These are phyloP conservation scores for Delphinella strobiligena DNA, from an alignment of 2,329 filamentous ascomycete genomes.

Conservation along the genomic window DNA sequence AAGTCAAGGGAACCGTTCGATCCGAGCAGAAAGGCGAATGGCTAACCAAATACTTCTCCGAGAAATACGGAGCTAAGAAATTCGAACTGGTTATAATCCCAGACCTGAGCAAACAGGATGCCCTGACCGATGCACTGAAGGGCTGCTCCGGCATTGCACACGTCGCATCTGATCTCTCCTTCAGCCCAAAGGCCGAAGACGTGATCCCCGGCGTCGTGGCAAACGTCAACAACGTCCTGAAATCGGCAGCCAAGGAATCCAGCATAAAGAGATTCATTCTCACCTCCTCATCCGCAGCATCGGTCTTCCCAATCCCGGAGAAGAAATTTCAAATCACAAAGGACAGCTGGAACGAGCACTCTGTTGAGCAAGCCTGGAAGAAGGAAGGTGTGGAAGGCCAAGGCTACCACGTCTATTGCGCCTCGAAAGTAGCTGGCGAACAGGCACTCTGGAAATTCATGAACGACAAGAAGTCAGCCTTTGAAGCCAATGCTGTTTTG, in stretches of 20 bases:
- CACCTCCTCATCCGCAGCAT: constrained; percentile 1
- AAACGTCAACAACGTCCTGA: not conserved
- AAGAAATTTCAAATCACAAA: not conserved
- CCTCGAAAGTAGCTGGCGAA: constrained; percentile 2
- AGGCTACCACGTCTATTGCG: constrained; percentile 1
- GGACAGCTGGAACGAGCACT: not conserved
- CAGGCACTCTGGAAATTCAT: constrained; percentile 2
- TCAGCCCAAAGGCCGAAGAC: not conserved
- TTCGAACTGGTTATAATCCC: not conserved
- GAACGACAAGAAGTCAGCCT: not conserved
- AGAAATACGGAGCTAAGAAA: not conserved
- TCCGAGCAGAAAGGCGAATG: not conserved
- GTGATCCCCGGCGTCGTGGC: constrained; percentile 5
- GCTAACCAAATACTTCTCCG: not conserved
- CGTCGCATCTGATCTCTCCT: constrained; percentile 4
- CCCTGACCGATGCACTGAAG: constrained; percentile 1
- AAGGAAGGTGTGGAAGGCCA: not conserved
- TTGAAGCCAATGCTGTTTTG: not conserved
- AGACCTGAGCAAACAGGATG: constrained; percentile 1
- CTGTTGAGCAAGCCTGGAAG: not conserved
- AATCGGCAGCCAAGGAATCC: not conserved
- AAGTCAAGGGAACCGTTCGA: constrained; percentile 1
- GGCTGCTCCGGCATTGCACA: constrained; percentile 2
- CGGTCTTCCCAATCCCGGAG: not conserved
- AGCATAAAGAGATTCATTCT: constrained; percentile 1